phyloP scores from a whole-genome alignment of 108 stramenopile genomes.

The Nitzschia sp. region DNA sequence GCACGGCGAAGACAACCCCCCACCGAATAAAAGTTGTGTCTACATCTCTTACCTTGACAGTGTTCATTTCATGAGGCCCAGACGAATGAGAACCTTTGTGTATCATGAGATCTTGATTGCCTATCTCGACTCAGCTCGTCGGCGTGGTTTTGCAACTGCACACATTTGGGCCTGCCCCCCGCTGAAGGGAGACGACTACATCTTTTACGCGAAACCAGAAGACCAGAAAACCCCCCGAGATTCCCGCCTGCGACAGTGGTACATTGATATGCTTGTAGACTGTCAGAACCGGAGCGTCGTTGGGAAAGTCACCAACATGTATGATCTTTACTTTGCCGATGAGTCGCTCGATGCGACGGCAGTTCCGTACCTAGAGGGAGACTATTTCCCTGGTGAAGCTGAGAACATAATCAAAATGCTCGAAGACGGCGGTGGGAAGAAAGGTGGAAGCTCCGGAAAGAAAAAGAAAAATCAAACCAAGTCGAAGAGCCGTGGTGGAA shows the following conservation, averaged over 20 bases:
- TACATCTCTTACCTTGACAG: constrained; percentile 94
- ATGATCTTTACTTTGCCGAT: constrained; percentile 92
- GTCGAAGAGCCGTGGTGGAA: constrained; percentile 59
- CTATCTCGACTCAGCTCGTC: constrained; percentile 91
- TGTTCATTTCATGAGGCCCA: constrained; percentile 92
- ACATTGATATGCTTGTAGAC: constrained; percentile 92
- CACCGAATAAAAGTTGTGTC: constrained; percentile 86
- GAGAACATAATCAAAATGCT: constrained; percentile 96
- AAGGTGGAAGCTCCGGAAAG: constrained; percentile 50
- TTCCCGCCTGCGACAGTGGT: constrained; percentile 93
- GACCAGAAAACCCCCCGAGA: constrained; percentile 96
- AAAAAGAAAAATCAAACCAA: constrained; percentile 59
- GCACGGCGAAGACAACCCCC: constrained; percentile 88
- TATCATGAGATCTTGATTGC: constrained; percentile 96
- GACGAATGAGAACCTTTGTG: constrained; percentile 86
- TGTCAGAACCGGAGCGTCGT: constrained; percentile 89
- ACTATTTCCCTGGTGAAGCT: constrained; percentile 98
- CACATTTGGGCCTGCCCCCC: constrained; percentile 99
- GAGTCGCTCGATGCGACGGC: constrained; percentile 74
- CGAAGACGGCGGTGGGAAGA: constrained; percentile 79
- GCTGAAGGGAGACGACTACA: constrained; percentile 97
- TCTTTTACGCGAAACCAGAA: constrained; percentile 97
- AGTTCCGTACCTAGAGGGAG: constrained; percentile 97
- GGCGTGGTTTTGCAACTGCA: constrained; percentile 86
- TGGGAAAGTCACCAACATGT: constrained; percentile 91